Conservation (phyloP, 2,329 filamentous ascomycete genomes). For the Arthrobotrys pseudoclavata region DNA sequence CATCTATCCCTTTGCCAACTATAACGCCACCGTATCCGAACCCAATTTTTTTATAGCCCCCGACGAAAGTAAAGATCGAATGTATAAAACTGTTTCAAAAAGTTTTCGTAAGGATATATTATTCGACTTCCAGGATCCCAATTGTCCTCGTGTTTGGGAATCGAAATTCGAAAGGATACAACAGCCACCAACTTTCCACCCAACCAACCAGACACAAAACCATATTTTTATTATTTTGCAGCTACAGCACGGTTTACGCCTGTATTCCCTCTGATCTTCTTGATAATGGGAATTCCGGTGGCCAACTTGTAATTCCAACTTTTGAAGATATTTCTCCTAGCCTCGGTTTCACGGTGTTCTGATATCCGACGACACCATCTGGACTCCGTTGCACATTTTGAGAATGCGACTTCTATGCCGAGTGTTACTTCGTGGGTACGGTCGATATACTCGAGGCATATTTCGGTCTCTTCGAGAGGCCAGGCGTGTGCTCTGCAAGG, state of each 20-base stretch:
- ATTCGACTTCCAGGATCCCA: not conserved
- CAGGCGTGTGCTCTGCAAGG: conserved; percentile 57
- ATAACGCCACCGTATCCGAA: not conserved
- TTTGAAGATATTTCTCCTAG: conserved; percentile 4
- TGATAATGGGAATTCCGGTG: conserved; percentile 42
- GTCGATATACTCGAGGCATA: conserved; percentile 41
- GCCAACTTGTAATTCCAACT: conserved; percentile 39
- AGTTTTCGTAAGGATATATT: conserved; percentile 3
- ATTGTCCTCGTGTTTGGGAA: not conserved
- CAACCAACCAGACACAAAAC: not conserved
- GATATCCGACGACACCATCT: conserved; percentile 48
- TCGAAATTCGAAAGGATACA: not conserved
- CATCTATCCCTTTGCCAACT: not conserved
- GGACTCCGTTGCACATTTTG: conserved; percentile 24
- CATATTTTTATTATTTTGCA: not conserved
- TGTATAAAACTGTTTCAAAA: not conserved
- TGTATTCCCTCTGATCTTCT: conserved; percentile 35
- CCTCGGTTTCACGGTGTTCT: conserved; percentile 34
- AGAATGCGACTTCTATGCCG: conserved; percentile 3
- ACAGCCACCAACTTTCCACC: not conserved
- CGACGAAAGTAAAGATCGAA: not conserved
- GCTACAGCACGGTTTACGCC: not conserved
- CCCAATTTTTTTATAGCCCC: not conserved
- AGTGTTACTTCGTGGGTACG: conserved; percentile 18
- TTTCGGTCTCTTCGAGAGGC: conserved; percentile 40